Percentiles rank a stretch among this genome's conserved stretches.
These are phyloP conservation scores for Zymoseptoria brevis DNA, from an alignment of 2,329 filamentous ascomycete genomes.

Conservation along the genomic window DNA sequence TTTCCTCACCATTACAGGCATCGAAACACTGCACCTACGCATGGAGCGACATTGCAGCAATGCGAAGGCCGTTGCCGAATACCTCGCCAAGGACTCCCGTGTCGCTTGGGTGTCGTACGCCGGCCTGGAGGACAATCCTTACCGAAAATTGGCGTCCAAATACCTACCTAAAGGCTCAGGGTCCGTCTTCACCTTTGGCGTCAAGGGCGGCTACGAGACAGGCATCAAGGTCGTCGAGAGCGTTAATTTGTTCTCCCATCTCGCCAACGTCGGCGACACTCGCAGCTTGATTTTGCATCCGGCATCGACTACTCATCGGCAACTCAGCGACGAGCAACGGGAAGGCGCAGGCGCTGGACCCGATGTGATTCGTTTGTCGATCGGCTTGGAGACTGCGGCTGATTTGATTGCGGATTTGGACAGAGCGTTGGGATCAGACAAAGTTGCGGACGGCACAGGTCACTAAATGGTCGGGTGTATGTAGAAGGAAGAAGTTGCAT, in stretches of 20 bases:
- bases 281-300: conserved; percentile 12
- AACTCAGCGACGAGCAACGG: conserved; percentile 14
- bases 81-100: conserved; percentile 6
- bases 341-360: conserved; percentile 10
- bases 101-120: conserved; percentile 14
- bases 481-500: background rate
- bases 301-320: conserved; percentile 11
- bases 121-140: conserved; percentile 8
- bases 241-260: conserved; percentile 11
- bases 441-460: background rate
- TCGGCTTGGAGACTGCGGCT: conserved; percentile 12
- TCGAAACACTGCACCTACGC: conserved; percentile 12
- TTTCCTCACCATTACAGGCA: conserved; percentile 10
- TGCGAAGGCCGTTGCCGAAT: conserved; percentile 8
- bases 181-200: conserved; percentile 11
- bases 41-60: conserved; percentile 13
- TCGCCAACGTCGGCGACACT: conserved; percentile 13
- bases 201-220: conserved; percentile 10
- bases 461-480: background rate
- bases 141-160: conserved; percentile 2
- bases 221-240: conserved; percentile 12
- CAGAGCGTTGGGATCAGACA: conserved; percentile 8
- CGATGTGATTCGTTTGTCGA: conserved; percentile 11
- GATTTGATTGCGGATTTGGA: conserved; percentile 12
- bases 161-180: conserved; percentile 11